Conservation (phyloP, 345 rosid genomes). For the Viola odorata region DNA sequence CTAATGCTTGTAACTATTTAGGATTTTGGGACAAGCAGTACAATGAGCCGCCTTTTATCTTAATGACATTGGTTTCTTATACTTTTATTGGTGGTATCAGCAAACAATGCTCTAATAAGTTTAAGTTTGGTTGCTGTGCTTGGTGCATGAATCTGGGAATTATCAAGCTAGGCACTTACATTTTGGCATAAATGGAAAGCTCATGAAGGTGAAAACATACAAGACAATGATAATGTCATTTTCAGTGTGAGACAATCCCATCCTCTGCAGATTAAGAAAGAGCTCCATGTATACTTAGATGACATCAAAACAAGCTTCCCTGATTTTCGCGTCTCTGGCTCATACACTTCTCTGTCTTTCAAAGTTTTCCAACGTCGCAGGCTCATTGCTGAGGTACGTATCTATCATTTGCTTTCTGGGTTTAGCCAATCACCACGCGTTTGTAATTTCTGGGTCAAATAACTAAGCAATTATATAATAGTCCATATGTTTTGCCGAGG, state of each 20-base stretch:
- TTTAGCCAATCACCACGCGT: no score
- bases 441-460: no score
- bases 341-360: slow-evolving; percentile 51
- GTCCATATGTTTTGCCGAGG: no score
- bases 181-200: slow-evolving; percentile 49
- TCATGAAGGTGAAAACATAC: slow-evolving; percentile 48
- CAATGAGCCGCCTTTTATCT: no score
- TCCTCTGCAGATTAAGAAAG: slow-evolving; percentile 53
- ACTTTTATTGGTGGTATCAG: no score
- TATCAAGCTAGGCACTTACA: slow-evolving; percentile 26
- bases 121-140: not conserved
- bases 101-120: not conserved
- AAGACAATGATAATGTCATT: slow-evolving; percentile 17
- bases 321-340: slow-evolving; percentile 49
- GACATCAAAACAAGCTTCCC: slow-evolving; percentile 19
- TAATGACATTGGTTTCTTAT: no score
- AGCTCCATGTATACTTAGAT: slow-evolving; percentile 46
- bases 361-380: slow-evolving; percentile 44
- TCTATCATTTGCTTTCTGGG: not conserved
- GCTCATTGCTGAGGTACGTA: slow-evolving; percentile 57
- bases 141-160: not conserved
- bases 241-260: slow-evolving; percentile 43
- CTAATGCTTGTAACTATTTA: no score
- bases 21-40: no score
- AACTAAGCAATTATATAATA: no score